Percentiles rank a stretch among this genome's conserved stretches.
These are phyloP conservation scores for Fistulina hepatica DNA, from an alignment of 1,284 basidiomycete genomes.

Conservation along the genomic window DNA sequence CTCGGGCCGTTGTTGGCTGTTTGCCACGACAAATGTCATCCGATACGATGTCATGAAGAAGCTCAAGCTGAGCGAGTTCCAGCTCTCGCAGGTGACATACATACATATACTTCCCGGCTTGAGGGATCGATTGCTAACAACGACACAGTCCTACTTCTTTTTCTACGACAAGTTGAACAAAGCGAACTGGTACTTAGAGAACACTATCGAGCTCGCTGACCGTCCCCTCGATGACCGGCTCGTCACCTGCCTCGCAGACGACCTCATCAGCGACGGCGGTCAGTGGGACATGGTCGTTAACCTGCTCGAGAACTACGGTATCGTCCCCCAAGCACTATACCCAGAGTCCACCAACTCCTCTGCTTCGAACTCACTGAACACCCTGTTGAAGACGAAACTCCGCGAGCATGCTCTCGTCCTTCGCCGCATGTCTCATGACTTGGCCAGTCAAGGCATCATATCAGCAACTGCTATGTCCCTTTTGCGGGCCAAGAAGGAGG, in stretches of 20 bases:
- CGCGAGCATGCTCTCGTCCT: conserved; percentile 84
- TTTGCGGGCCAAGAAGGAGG: conserved; percentile 70
- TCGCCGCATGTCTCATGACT: conserved; percentile 56
- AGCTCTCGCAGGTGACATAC: conserved; percentile 68
- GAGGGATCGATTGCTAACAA: conserved; percentile 3
- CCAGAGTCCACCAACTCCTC: conserved; percentile 84
- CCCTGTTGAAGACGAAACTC: conserved; percentile 79
- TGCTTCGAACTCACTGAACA: conserved; percentile 63
- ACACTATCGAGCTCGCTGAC: conserved; percentile 74
- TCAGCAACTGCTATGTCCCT: conserved; percentile 38
- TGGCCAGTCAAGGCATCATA: no score
- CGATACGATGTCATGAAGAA: conserved; percentile 79
- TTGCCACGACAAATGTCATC: conserved; percentile 82
- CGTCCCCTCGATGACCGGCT: conserved; percentile 76
- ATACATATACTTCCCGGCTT: not conserved
- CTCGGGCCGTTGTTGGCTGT: conserved; percentile 87
- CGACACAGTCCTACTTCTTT: conserved; percentile 68
- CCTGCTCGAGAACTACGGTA: conserved; percentile 71
- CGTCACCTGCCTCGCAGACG: conserved; percentile 63
- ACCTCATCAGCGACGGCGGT: conserved; percentile 85
- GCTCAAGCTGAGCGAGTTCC: conserved; percentile 77
- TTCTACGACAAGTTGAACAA: conserved; percentile 97
- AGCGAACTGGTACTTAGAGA: conserved; percentile 88
- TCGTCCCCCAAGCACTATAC: conserved; percentile 73
- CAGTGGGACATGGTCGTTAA: conserved; percentile 96